phyloP scores from a whole-genome alignment of 495 filamentous ascomycete species.

The Aspergillus sclerotioniger region DNA sequence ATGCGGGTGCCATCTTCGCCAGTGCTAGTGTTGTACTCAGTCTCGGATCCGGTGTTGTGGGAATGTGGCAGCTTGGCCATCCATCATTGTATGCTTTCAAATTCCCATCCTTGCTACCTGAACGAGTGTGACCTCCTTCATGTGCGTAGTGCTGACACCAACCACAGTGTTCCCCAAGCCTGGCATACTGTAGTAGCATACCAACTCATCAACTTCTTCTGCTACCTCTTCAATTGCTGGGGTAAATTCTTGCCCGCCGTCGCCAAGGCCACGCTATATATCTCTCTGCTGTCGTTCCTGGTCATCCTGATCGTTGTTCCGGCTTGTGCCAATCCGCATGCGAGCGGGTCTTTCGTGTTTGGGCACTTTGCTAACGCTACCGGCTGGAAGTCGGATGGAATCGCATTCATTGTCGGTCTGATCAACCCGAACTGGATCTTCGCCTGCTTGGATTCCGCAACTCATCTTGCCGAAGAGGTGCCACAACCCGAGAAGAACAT shows the following conservation, averaged over 20 bases:
- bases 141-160: conserved; percentile 15
- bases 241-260: conserved; percentile 50
- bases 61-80: conserved; percentile 58
- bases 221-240: conserved; percentile 60
- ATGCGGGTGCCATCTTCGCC: conserved; percentile 57
- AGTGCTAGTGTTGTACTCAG: conserved; percentile 57
- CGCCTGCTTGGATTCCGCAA: conserved; percentile 58
- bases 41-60: conserved; percentile 50
- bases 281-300: conserved; percentile 51
- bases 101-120: background rate
- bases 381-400: conserved; percentile 56
- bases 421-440: conserved; percentile 64
- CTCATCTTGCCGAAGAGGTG: conserved; percentile 65
- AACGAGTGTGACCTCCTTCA: background rate
- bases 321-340: conserved; percentile 52
- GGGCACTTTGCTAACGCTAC: conserved; percentile 61
- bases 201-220: conserved; percentile 53
- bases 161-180: conserved; percentile 43
- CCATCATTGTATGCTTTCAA: conserved; percentile 49
- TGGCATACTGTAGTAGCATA: conserved; percentile 57
- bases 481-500: conserved; percentile 44
- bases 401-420: conserved; percentile 65
- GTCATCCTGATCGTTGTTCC: conserved; percentile 57
- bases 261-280: conserved; percentile 49
- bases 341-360: conserved; percentile 58